Base-by-base conservation (phyloP, 208 protist genomes). In the Trypanosoma mega region DNA sequence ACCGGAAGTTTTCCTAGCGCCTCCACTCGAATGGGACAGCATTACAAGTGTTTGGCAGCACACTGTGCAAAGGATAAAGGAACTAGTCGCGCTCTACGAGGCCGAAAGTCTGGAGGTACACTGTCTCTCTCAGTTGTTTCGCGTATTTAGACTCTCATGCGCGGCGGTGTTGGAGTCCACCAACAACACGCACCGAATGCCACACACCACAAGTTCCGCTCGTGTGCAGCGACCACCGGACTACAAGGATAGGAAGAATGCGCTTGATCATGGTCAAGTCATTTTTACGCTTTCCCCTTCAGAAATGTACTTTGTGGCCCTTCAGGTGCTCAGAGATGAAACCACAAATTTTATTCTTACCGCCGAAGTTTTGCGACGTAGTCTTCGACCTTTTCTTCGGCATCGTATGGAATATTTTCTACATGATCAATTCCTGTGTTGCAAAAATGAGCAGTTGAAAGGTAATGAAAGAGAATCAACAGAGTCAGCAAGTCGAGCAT, bases 301-400 rank as follows among this genome's bases (percentile, higher is more conserved):
- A 14, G 68, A 75, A 21, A 68, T 74, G 27, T 86, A 78, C 36
- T 67, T 82, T 49, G 26, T 58, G 27, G 51, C 61, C 12, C 21
- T 58, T 16, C 65, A 70, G 36, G 60, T 74, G 36, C 23, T 47
- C 6, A 64, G 33, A 12, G 52, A 51, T 33, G 56, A 80, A 0
- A 24, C 63, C 1, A 68, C 63, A 0, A 52, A 66, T n/a, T 68
- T 82, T 53, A 55, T 76, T 21, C 41, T 87, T 39, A 52, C 27
- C 41, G 71, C 64, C 26, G 81, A 87, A 45, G 59, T 84, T 14
- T 53, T 84, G 18, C 64, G 81, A 18, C 73, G 77, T 24, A 67
- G 82, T 51, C 50, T 87, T 44, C 43, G 47, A 1, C 36, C 14
- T 14, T 60, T 63, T 50, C 23, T 67, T 27, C 8, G 53, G n/a